Percentiles rank a stretch among this genome's conserved stretches.
Conservation (phyloP, 2,329 filamentous ascomycete species). For the Sarocladiaceae sp. region DNA sequence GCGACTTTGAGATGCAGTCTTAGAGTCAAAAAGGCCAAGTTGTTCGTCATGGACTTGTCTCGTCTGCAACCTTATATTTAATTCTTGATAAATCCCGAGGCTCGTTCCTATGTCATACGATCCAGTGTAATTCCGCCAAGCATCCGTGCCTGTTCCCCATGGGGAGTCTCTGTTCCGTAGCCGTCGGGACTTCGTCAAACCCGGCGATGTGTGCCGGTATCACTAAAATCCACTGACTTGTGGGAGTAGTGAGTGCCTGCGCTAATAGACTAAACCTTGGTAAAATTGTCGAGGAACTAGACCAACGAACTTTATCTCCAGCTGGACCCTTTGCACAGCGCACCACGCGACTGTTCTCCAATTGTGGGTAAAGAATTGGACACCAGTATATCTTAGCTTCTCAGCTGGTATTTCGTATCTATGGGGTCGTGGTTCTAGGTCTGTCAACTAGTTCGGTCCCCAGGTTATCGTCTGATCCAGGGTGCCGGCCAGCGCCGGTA, state of each 20-base stretch:
- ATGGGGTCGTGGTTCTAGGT: neutral
- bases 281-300: neutral
- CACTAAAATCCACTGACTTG: neutral
- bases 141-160: neutral
- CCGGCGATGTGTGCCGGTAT: conserved; percentile 2
- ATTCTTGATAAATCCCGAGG: neutral
- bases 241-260: neutral
- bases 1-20: neutral
- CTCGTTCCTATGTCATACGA: neutral
- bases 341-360: too few species aligned
- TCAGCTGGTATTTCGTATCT: neutral
- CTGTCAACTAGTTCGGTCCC: neutral
- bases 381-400: neutral
- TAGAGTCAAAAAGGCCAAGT: neutral
- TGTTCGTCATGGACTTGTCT: neutral
- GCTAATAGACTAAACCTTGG: neutral
- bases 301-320: neutral
- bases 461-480: neutral
- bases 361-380: neutral
- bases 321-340: neutral
- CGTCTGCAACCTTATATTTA: too few species aligned
- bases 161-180: neutral
- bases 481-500: neutral
- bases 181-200: neutral
- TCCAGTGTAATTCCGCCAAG: neutral